Evolutionary conservation across 129 eudicot species (phyloP).

Genomic region (Chrysanthemum makinoi): DNA sequence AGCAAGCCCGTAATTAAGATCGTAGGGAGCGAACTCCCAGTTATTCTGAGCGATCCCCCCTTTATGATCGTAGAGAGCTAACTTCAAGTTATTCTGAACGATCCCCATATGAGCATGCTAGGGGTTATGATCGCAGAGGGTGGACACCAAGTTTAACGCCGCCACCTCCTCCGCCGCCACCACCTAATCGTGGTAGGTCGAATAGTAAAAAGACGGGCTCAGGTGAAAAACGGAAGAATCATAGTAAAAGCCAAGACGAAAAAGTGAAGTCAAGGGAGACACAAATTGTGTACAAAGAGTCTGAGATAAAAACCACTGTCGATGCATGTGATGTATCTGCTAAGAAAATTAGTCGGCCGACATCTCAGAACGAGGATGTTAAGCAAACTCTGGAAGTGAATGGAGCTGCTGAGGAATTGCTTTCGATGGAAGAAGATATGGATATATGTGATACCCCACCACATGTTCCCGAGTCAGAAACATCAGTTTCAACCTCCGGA

Average conservation of each 20-base stretch:
- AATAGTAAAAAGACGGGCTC: slow-evolving; percentile 45
- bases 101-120: slow-evolving; percentile 64
- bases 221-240: slow-evolving; percentile 50
- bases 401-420: slow-evolving; percentile 62
- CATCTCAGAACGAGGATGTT: slow-evolving; percentile 33
- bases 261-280: slow-evolving; percentile 41
- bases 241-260: slow-evolving; percentile 55
- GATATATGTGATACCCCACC: slow-evolving; percentile 99
- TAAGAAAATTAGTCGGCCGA: slow-evolving; percentile 18
- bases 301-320: slow-evolving; percentile 38
- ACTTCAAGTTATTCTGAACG: slow-evolving; percentile 69
- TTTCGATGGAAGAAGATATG: slow-evolving; percentile 99
- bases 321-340: slow-evolving; percentile 34
- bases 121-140: slow-evolving; percentile 55
- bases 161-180: slow-evolving; percentile 63
- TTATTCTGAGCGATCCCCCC: slow-evolving; percentile 66
- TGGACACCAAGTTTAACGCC: slow-evolving; percentile 53
- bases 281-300: slow-evolving; percentile 40
- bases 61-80: slow-evolving; percentile 41
- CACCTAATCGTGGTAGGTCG: slow-evolving; percentile 50
- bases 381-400: slow-evolving; percentile 47
- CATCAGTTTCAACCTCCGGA: slow-evolving; percentile 47
- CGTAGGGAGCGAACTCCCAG: slow-evolving; percentile 61
- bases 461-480: slow-evolving; percentile 54
- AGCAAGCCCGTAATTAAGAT: slow-evolving; percentile 49